Base-by-base conservation (phyloP, 495 filamentous ascomycete species). In the Penicillium soppii region DNA sequence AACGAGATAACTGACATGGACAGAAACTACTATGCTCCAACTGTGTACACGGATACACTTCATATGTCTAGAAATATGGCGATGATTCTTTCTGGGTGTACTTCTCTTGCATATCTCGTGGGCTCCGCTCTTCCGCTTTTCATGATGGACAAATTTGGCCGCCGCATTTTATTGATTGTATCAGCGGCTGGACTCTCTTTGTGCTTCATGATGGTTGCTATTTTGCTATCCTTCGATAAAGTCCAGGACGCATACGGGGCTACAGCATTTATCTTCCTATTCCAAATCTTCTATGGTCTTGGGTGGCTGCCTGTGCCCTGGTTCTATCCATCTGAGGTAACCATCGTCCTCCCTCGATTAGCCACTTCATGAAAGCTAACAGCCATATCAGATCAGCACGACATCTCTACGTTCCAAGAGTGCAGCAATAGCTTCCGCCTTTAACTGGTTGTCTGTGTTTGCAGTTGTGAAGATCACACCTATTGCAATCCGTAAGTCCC, bases 261-360 rank as follows among this genome's bases (percentile, higher is more conserved):
- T 2, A 68, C 66, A 5, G 67, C 68, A 2, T 66, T 67, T 25
- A 51, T 77, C 15, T 77, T 78, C 50, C 36, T 75, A 7, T 76
- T 74, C 58, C 67, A 75, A 39, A 62, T 74, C 16, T 74, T 69
- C 54, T 61, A 76, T 32, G 65, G 68, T 1, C 66, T 76, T 41
- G 71, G 75, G 5, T 53, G 43, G 42, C 25, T 53, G 16, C 42
- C 50, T 7, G 42, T 53, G 0, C 80, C 79, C 19, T 88, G 85
- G 85, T 80, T 86, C 41, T 89, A 90, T 57, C 83, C 85, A 12
- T 72, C 85, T 4, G 82, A 89, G 64, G 36, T 19, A 39, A 39
- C 16, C 9, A 9, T 7, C 29, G 3, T 32, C 8, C 13, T 3
- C 5, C 5, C 10, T 32, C 13, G 29, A 12, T 12, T 5, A 12